phyloP scores from a whole-genome alignment of 2,329 filamentous ascomycete species.

The Colletotrichum sp. region DNA sequence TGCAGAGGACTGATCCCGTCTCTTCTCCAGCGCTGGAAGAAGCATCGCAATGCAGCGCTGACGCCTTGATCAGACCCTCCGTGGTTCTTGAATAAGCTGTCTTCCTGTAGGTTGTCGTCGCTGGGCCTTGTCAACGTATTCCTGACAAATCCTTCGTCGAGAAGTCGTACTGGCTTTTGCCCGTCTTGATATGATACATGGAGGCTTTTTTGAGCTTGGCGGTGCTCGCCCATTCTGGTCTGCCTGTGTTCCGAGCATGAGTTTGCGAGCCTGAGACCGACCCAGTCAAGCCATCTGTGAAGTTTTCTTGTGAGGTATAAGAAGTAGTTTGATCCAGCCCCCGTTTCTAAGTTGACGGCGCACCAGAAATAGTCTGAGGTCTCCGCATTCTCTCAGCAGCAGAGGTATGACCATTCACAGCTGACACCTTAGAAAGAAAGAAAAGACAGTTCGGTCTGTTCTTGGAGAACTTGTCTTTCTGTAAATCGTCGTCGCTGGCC shows the following conservation, averaged over 20 bases:
- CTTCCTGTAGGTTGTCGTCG: background rate
- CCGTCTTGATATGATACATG: background rate
- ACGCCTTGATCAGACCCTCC: background rate
- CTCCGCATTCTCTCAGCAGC: background rate
- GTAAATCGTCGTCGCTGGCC: background rate
- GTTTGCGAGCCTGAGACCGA: background rate
- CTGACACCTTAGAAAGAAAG: background rate
- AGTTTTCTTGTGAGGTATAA: rapidly evolving
- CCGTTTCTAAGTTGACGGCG: background rate
- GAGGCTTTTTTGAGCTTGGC: background rate
- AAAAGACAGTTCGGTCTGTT: background rate
- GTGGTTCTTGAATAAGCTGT: background rate
- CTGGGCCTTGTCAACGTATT: background rate
- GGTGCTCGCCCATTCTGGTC: background rate
- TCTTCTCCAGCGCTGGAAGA: background rate
- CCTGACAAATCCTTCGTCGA: rapidly evolving
- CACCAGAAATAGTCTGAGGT: background rate
- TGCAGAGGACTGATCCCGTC: rapidly evolving
- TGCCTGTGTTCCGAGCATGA: background rate
- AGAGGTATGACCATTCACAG: background rate
- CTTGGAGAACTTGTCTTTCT: background rate
- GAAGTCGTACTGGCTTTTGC: rapidly evolving
- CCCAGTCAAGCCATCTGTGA: background rate
- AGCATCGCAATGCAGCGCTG: background rate
- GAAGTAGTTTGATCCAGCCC: background rate